These are phyloP conservation scores for Rhodomyrtus psidioides DNA, from an alignment of 441 rosid species.

Conservation along the genomic window DNA sequence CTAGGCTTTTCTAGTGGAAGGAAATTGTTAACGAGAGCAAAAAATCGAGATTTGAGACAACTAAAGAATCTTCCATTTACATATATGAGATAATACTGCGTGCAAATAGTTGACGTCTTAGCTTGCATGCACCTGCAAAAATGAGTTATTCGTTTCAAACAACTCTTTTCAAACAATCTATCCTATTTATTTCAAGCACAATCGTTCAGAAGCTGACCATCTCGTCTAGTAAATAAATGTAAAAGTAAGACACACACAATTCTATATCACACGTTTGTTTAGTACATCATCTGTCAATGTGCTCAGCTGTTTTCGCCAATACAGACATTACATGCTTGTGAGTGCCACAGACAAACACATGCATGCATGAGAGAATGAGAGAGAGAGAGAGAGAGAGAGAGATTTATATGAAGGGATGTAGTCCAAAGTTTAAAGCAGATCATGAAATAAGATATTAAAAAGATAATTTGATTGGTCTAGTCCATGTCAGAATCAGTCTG, in stretches of 20 bases:
- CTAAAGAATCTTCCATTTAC: not conserved
- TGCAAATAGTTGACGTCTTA: not conserved
- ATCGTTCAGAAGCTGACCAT: not conserved
- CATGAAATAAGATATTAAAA: not conserved
- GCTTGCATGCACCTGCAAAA: not conserved
- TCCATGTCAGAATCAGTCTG: not conserved
- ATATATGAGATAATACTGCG: not conserved
- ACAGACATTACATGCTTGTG: not conserved
- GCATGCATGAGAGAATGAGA: not conserved
- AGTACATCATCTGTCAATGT: not conserved
- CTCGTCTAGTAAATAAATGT: not conserved
- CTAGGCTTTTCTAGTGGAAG: not conserved
- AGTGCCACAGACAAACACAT: not conserved
- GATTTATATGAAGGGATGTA: not conserved
- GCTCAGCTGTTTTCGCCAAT: not conserved
- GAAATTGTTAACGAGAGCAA: not conserved
- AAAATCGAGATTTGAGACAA: not conserved
- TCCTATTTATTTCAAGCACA: not conserved
- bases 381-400: not conserved
- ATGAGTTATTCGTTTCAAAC: not conserved
- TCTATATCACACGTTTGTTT: not conserved
- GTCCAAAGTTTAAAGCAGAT: not conserved
- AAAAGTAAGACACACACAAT: not conserved
- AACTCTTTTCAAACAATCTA: not conserved
- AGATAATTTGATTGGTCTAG: not conserved